Base-by-base conservation (phyloP, 331 rosid genomes). In the Malus hybrid region DNA sequence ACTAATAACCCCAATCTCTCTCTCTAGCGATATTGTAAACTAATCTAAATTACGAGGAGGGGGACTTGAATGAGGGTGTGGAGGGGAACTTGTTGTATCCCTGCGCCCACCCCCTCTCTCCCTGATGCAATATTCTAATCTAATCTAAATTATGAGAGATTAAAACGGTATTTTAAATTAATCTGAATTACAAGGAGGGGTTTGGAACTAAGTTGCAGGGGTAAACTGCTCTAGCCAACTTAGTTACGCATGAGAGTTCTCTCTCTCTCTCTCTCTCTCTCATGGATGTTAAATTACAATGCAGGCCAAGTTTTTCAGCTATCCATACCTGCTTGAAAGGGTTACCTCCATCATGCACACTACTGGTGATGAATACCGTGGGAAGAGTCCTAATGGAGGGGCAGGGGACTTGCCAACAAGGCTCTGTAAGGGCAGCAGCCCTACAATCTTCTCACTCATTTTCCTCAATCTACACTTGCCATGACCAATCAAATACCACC, bases 341-440 rank as follows among this genome's bases (percentile, higher is more conserved):
- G 22, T 73, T 86, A 70, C 89, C 89, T 13, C 83, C 85, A 6
- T 71, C 89, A 44, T 86, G 89, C 75, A 78, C 78, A 63, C 89
- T 83, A 57, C 63, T 86, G 59, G 80, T 86, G 16, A 78, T 86
- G 54, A 80, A 83, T 65, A 73, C 61, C 9, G 75, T 67, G 4
- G 89, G 89, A 55, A 75, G 80, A 78, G 78, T 80, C 65, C 66
- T 78, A 29, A 14, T 83, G 34, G 76, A 73, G 22, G 65, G 70
- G 20, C 77, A 80, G 19, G 89, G 89, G 31, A 86, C 87, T 75
- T 86, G 75, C 2, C 89, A 86, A 76, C 85, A 86, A 67, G 85
- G 85, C 52, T 78, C 82, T 33, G 44, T 54, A 65, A 76, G 75
- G 76, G 70, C 42, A 14, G 70, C 27, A 14, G 63, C 70, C 74